Conservation (phyloP, 2,329 filamentous ascomycete genomes). For the Cladosporium colombiae region DNA sequence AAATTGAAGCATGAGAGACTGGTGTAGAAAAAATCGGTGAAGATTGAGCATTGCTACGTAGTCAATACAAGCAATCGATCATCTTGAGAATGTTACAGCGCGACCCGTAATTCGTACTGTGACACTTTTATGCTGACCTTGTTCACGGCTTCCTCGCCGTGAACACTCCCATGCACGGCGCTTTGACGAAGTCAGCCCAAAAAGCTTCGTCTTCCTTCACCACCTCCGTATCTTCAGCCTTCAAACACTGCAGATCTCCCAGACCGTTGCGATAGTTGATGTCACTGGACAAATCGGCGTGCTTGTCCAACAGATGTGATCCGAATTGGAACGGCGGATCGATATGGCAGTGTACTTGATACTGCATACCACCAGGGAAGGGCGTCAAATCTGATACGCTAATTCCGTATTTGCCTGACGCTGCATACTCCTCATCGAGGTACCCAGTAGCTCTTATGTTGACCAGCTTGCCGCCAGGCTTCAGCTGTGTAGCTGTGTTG, state of each 20-base stretch:
- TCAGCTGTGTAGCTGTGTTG: slow-evolving; percentile 23
- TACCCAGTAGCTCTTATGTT: slow-evolving; percentile 20
- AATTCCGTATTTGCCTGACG: slow-evolving; percentile 23
- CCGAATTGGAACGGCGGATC: slow-evolving; percentile 22
- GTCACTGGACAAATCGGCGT: slow-evolving; percentile 19
- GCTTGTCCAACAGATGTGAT: slow-evolving; percentile 16
- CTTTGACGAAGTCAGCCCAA: slow-evolving; percentile 24
- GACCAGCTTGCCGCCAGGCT: slow-evolving; percentile 24
- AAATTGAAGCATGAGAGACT: not conserved
- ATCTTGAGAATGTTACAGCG: not conserved
- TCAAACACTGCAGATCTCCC: slow-evolving; percentile 14
- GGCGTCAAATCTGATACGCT: slow-evolving; percentile 18
- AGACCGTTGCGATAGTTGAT: slow-evolving; percentile 21
- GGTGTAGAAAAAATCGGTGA: not conserved
- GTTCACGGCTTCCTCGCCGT: slow-evolving; percentile 16
- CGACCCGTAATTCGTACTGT: not conserved
- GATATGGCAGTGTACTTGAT: slow-evolving; percentile 14
- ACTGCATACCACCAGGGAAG: slow-evolving; percentile 21
- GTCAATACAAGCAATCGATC: not conserved
- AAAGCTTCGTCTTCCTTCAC: slow-evolving; percentile 21
- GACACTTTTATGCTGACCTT: not conserved
- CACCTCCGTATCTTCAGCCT: slow-evolving; percentile 14
- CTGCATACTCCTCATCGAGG: not conserved
- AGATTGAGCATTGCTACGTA: not conserved
- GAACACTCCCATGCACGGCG: slow-evolving; percentile 24